phyloP scores from a whole-genome alignment of 108 stramenopile genomes.

The Pseudonitzschia pungens region DNA sequence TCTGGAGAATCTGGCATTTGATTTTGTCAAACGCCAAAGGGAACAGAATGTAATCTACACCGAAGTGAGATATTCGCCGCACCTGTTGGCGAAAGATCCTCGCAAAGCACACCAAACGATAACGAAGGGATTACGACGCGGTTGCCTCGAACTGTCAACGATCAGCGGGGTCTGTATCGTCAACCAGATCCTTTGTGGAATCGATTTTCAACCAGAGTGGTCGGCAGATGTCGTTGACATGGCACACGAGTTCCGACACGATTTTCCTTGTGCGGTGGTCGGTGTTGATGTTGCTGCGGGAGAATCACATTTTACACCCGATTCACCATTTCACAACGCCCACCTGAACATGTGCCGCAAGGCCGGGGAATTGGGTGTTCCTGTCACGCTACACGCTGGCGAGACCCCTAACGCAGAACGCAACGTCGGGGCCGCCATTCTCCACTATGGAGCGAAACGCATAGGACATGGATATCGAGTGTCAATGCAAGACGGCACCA shows the following conservation, averaged over 20 bases:
- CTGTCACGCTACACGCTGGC: constrained; percentile 61
- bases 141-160: constrained; percentile 32
- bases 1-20: constrained; percentile 56
- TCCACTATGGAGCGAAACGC: constrained; percentile 55
- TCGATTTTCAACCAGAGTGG: constrained; percentile 70
- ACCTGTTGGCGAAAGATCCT: constrained; percentile 45
- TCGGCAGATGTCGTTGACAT: constrained; percentile 48
- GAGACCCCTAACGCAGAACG: constrained; percentile 52
- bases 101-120: constrained; percentile 34
- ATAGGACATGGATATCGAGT: constrained; percentile 74
- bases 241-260: constrained; percentile 42
- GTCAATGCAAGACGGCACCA: constrained; percentile 32
- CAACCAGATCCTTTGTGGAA: constrained; percentile 72
- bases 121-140: constrained; percentile 52
- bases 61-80: constrained; percentile 73
- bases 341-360: constrained; percentile 54
- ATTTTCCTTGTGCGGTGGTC: constrained; percentile 62
- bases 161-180: constrained; percentile 19
- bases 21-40: constrained; percentile 57
- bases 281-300: constrained; percentile 77
- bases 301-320: constrained; percentile 61
- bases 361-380: constrained; percentile 51
- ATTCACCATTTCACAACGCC: constrained; percentile 42
- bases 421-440: constrained; percentile 55
- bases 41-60: constrained; percentile 71